These are phyloP conservation scores for Penicillium sp. DNA, from an alignment of 2,329 filamentous ascomycete genomes.

Conservation along the genomic window DNA sequence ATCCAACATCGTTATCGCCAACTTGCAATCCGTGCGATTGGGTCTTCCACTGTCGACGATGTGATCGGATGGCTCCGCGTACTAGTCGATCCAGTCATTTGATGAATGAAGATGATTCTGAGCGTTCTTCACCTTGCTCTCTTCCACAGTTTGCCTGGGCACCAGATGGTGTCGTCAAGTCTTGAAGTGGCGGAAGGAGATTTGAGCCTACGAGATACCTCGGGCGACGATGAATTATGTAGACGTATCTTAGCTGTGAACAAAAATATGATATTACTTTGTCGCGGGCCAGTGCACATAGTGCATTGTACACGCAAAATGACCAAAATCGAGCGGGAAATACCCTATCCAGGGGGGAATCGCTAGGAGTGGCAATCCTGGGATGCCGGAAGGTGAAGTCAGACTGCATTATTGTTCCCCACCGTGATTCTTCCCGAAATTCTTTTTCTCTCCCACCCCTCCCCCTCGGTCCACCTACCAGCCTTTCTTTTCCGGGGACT, in stretches of 20 bases:
- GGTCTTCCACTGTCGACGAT: too few relatives aligned
- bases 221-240: too few relatives aligned
- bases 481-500: constrained; percentile 24
- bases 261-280: background rate
- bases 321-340: too few relatives aligned
- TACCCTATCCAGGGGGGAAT: too few relatives aligned
- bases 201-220: too few relatives aligned
- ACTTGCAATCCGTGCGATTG: too few relatives aligned
- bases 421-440: constrained; percentile 28
- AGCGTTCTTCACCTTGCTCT: background rate
- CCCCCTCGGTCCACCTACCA: constrained; percentile 18
- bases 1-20: background rate
- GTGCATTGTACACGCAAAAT: too few relatives aligned
- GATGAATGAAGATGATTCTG: too few relatives aligned
- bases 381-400: constrained; percentile 20
- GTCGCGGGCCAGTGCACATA: background rate
- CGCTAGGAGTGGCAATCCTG: constrained; percentile 10
- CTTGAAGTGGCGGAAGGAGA: too few relatives aligned
- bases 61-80: constrained; percentile 7
- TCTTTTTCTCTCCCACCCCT: constrained; percentile 22
- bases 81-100: constrained; percentile 4
- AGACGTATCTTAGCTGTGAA: too few relatives aligned
- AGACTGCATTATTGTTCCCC: constrained; percentile 22
- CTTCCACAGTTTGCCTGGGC: too few relatives aligned
- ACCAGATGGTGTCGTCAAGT: too few relatives aligned